Evolutionary conservation across 2,329 filamentous ascomycete species (phyloP).

Genomic region (Colletotrichum zoysiae): DNA sequence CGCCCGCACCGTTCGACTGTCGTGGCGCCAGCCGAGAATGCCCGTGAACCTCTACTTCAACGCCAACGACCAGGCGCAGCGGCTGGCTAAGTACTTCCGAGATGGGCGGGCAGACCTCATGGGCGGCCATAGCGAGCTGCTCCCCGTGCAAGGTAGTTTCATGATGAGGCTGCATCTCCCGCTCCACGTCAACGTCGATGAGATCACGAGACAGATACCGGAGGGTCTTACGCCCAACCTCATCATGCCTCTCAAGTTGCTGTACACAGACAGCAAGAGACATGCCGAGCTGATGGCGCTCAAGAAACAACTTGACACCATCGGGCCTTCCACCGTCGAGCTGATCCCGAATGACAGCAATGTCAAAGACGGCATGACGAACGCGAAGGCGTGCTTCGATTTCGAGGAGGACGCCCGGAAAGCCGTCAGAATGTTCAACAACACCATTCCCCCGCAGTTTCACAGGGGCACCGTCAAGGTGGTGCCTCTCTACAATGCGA

Average conservation of each 20-base stretch:
- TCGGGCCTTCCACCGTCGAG: background rate
- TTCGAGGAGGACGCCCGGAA: background rate
- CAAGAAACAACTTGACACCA: background rate
- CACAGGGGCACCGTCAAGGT: background rate
- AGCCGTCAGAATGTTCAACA: background rate
- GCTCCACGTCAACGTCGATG: background rate
- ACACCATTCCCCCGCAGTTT: background rate
- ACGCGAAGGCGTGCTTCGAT: background rate
- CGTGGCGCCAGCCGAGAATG: background rate
- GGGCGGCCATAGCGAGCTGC: too few relatives aligned
- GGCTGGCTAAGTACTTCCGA: background rate
- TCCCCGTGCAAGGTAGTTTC: too few relatives aligned
- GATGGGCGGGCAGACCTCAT: too few relatives aligned
- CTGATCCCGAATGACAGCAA: fast-evolving
- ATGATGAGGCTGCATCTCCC: background rate
- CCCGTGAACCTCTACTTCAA: background rate
- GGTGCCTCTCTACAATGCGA: background rate
- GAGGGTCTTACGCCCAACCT: background rate
- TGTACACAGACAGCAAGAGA: background rate
- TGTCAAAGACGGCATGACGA: background rate
- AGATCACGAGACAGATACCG: background rate
- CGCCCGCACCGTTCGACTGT: background rate
- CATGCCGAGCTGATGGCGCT: background rate
- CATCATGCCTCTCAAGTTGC: fast-evolving
- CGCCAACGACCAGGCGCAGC: background rate